phyloP scores from a whole-genome alignment of 108 stramenopile genomes.

The Nitzschia palea region DNA sequence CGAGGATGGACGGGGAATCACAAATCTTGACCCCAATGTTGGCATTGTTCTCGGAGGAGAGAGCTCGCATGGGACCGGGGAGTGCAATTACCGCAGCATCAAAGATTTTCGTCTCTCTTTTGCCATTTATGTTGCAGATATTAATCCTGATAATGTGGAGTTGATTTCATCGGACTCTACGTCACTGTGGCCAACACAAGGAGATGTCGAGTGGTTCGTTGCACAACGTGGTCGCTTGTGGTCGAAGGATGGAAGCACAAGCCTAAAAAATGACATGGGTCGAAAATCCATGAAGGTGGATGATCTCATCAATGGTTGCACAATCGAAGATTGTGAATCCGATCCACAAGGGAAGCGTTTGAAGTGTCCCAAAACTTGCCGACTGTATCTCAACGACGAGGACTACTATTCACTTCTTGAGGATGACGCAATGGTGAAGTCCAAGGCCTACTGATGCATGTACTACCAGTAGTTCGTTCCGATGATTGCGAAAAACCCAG shows the following conservation, averaged over 20 bases:
- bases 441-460: neutral
- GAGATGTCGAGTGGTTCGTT: conserved; percentile 29
- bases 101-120: conserved; percentile 62
- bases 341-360: conserved; percentile 24
- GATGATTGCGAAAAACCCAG: no score
- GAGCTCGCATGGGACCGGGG: conserved; percentile 59
- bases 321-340: conserved; percentile 17
- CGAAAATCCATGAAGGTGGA: conserved; percentile 36
- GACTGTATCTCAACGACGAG: conserved; percentile 37
- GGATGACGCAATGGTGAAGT: neutral
- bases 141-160: conserved; percentile 49
- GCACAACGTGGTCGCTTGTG: conserved; percentile 30
- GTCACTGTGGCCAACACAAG: conserved; percentile 32
- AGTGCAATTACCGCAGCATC: conserved; percentile 58
- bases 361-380: conserved; percentile 35
- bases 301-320: conserved; percentile 18
- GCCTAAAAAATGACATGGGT: conserved; percentile 46
- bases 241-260: conserved; percentile 29
- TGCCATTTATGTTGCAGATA: conserved; percentile 68
- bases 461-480: no score
- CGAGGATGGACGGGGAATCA: conserved; percentile 17
- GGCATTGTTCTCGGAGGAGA: conserved; percentile 68
- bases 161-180: conserved; percentile 35
- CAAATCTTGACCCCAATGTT: conserved; percentile 40
- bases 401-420: conserved; percentile 23